A percentile compares a stretch with the other conserved stretches of the same genome.
These are phyloP conservation scores for Cercospora sp. DNA, from an alignment of 2,329 filamentous ascomycete species.

Conservation along the genomic window DNA sequence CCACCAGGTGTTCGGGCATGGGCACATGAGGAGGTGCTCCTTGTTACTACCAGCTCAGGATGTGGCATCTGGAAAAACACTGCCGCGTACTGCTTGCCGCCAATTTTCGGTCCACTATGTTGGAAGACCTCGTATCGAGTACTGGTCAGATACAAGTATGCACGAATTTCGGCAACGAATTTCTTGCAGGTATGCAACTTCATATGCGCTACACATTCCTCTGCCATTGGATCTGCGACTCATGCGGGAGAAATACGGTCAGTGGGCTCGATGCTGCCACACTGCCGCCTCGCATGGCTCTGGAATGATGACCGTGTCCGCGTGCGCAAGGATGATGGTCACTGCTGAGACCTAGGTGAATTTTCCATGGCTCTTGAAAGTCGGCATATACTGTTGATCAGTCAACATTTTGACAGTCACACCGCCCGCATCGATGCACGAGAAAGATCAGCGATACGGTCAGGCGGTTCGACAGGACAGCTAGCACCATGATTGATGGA, in stretches of 20 bases:
- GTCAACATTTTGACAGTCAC: neutral
- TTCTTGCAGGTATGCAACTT: neutral
- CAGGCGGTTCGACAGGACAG: neutral
- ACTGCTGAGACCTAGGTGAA: neutral
- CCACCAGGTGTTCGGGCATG: neutral
- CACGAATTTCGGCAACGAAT: neutral
- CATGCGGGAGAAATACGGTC: neutral
- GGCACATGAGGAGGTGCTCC: neutral
- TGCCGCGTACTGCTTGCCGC: neutral
- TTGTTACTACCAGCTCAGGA: neutral
- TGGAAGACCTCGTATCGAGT: neutral
- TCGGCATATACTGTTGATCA: neutral
- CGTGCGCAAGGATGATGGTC: neutral
- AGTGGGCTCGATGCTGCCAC: neutral
- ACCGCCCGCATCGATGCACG: neutral
- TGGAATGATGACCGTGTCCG: neutral
- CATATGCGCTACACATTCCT: neutral
- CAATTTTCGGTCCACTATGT: neutral
- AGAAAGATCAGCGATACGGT: neutral
- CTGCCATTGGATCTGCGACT: neutral
- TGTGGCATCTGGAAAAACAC: neutral
- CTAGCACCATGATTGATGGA: neutral
- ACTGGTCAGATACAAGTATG: neutral
- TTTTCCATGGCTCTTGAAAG: neutral
- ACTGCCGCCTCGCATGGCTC: neutral